Evolutionary conservation across 2,329 filamentous ascomycete genomes (phyloP).

Genomic region (Celoporthe dispersa): DNA sequence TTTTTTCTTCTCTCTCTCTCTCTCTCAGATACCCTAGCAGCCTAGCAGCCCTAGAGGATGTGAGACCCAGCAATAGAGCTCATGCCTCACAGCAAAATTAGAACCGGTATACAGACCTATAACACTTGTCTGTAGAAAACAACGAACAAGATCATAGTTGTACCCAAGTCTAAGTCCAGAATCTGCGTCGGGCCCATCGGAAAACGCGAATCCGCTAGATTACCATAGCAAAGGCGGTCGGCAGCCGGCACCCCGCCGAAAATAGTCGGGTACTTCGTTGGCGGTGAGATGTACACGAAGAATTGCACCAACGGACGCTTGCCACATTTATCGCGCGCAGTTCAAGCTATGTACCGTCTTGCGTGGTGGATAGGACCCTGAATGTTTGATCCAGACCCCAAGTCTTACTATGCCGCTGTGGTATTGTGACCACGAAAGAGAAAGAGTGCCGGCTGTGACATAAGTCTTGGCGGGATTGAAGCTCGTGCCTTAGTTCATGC

Average conservation of each 20-base stretch:
- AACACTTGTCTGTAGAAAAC: neutral
- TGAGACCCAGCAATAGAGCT: neutral
- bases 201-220: neutral
- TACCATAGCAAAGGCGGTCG: too few relatives aligned
- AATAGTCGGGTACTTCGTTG: too few relatives aligned
- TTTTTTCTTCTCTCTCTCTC: neutral
- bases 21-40: neutral
- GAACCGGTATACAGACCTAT: neutral
- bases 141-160: neutral
- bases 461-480: too few relatives aligned
- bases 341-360: neutral
- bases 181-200: neutral
- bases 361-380: neutral
- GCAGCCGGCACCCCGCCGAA: neutral
- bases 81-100: neutral
- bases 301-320: neutral
- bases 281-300: neutral
- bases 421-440: neutral
- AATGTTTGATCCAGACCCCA: too few relatives aligned
- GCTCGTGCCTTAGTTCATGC: neutral
- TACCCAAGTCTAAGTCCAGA: neutral
- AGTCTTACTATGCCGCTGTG: neutral
- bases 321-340: neutral
- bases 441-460: too few relatives aligned
- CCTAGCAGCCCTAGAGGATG: too few relatives aligned